Conservation (phyloP, 2,329 filamentous ascomycete species). For the Phyllosticta capitalensis region DNA sequence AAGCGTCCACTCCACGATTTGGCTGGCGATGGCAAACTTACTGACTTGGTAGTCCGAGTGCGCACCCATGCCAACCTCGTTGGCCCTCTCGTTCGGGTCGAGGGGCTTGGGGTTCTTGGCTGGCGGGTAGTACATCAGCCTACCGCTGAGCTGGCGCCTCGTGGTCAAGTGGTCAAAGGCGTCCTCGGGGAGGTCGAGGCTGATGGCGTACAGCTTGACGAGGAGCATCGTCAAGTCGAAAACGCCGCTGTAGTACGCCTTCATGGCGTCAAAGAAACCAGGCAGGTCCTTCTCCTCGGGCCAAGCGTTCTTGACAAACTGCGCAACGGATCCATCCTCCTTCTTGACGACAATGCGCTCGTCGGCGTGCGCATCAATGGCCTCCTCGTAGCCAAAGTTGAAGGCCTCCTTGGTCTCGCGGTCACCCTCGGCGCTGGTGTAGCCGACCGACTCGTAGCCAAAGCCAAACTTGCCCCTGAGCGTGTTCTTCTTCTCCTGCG, state of each 20-base stretch:
- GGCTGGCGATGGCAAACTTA: constrained; percentile 43
- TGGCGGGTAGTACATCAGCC: constrained; percentile 36
- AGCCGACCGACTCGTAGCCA: constrained; percentile 33
- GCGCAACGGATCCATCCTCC: constrained; percentile 26
- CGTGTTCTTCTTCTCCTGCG: constrained; percentile 25
- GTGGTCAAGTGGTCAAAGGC: constrained; percentile 30
- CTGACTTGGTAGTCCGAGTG: constrained; percentile 42
- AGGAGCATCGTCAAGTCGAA: constrained; percentile 22
- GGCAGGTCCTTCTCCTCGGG: constrained; percentile 29
- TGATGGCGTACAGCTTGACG: constrained; percentile 28
- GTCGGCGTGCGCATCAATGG: constrained; percentile 30
- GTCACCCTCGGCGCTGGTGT: constrained; percentile 31
- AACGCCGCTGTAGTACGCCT: constrained; percentile 30
- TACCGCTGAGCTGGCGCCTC: constrained; percentile 27
- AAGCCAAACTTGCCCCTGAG: constrained; percentile 32
- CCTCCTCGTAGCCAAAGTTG: constrained; percentile 34
- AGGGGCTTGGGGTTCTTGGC: background rate
- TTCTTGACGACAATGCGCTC: constrained; percentile 31
- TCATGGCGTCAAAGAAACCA: constrained; percentile 27
- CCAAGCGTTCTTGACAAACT: constrained; percentile 27
- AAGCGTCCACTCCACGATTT: background rate
- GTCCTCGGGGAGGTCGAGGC: constrained; percentile 31
- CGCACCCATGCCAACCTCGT: constrained; percentile 33
- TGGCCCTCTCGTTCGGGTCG: background rate
- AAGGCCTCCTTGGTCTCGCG: constrained; percentile 33